Percentiles rank a stretch among this genome's conserved stretches.
Conservation (phyloP, 306 rosid species). For the Gillenia trifoliata region DNA sequence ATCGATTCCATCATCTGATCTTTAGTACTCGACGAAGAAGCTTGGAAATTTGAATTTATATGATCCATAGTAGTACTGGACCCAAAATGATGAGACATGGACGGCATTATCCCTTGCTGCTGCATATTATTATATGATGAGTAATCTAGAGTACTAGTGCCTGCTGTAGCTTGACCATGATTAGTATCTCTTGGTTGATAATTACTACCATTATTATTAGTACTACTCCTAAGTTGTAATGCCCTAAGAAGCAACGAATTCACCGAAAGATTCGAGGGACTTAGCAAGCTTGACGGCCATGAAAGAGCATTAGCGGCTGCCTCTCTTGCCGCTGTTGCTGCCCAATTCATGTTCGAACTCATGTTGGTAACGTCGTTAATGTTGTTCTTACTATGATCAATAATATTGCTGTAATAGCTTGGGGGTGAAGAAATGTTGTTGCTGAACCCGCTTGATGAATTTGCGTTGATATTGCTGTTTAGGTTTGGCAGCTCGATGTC, state of each 20-base stretch:
- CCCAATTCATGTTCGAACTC: conserved; percentile 45
- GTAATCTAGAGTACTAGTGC: conserved; percentile 14
- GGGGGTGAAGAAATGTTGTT: conserved; percentile 35
- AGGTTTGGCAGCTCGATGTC: conserved; percentile 60
- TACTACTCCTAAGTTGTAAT: conserved; percentile 56
- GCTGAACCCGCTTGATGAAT: conserved; percentile 34
- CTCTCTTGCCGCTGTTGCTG: conserved; percentile 25
- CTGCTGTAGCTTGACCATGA: conserved; percentile 16
- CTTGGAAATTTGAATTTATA: conserved; percentile 36
- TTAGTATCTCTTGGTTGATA: not conserved
- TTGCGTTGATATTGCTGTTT: conserved; percentile 18
- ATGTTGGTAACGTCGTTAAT: not conserved
- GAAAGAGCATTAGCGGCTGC: conserved; percentile 30
- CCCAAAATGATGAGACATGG: conserved; percentile 28
- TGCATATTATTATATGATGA: not conserved
- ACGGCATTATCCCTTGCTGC: conserved; percentile 26
- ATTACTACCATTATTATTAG: conserved; percentile 9
- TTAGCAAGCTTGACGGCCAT: conserved; percentile 55
- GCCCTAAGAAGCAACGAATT: conserved; percentile 89
- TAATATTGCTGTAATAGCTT: conserved; percentile 14
- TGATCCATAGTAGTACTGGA: conserved; percentile 10
- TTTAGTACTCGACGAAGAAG: conserved; percentile 44
- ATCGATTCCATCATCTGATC: conserved; percentile 42
- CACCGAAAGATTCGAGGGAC: conserved; percentile 41
- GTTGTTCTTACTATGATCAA: not conserved